A percentile compares a stretch with the other conserved stretches of the same genome.
Evolutionary conservation across 306 rosid species (phyloP).

Genomic region (Trifolium dubium): DNA sequence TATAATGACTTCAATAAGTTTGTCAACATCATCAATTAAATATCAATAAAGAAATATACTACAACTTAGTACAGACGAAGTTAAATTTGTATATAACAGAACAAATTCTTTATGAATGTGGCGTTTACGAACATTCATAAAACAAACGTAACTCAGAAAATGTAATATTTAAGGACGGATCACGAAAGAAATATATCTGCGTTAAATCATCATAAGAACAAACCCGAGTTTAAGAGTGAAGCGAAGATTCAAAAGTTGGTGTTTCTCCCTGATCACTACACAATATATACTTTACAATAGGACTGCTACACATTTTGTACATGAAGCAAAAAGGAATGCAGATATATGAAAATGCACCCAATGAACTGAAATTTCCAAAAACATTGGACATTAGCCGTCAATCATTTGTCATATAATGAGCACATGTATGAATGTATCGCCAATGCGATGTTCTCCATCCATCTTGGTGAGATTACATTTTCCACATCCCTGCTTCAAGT

Average conservation of each 20-base stretch:
- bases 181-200: slow-evolving; percentile 6
- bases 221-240: slow-evolving; percentile 21
- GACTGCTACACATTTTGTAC: slow-evolving; percentile 57
- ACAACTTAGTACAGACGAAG: no score
- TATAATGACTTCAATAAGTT: not conserved
- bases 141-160: not conserved
- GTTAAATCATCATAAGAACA: slow-evolving; percentile 3
- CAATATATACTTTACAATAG: slow-evolving; percentile 66
- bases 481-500: slow-evolving; percentile 46
- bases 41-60: no score
- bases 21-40: not conserved
- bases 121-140: not conserved
- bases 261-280: slow-evolving; percentile 50
- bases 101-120: not conserved
- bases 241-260: slow-evolving; percentile 43
- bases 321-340: slow-evolving; percentile 42
- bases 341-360: slow-evolving; percentile 43
- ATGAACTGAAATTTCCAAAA: slow-evolving; percentile 52
- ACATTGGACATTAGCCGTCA: slow-evolving; percentile 49
- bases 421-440: slow-evolving; percentile 33
- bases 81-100: no score
- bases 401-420: not conserved
- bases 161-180: not conserved
- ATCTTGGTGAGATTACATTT: slow-evolving; percentile 45
- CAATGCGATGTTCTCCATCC: slow-evolving; percentile 47